These are phyloP conservation scores for Coemansia nantahalensis DNA, from an alignment of 192 early-diverging fungal genomes.

Conservation along the genomic window DNA sequence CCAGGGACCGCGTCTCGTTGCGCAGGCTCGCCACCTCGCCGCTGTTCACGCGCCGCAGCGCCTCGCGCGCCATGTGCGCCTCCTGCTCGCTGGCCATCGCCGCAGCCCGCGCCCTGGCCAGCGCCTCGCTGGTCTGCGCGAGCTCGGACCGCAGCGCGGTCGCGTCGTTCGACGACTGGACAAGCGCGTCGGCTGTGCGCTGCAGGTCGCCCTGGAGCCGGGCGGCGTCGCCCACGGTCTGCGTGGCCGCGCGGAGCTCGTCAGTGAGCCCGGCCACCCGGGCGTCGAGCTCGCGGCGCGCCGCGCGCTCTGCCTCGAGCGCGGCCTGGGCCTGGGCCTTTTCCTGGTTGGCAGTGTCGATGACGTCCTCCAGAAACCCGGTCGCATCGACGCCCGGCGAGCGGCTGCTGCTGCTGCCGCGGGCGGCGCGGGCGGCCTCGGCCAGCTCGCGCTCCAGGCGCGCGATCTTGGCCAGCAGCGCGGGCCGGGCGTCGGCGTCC, in stretches of 20 bases:
- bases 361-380: slow-evolving; percentile 38
- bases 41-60: slow-evolving; percentile 32
- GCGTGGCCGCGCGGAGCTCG: slow-evolving; percentile 23
- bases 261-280: slow-evolving; percentile 21
- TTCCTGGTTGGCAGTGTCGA: slow-evolving; percentile 44
- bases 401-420: too few relatives aligned
- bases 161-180: slow-evolving; percentile 15
- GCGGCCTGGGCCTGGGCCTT: slow-evolving; percentile 45
- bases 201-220: slow-evolving; percentile 23
- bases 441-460: slow-evolving; percentile 64
- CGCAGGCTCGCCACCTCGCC: slow-evolving; percentile 43
- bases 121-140: slow-evolving; percentile 39
- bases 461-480: slow-evolving; percentile 53
- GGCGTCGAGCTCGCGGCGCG: slow-evolving; percentile 45
- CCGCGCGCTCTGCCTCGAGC: slow-evolving; percentile 27
- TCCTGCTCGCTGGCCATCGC: slow-evolving; percentile 38
- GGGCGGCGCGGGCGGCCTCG: slow-evolving; percentile 24
- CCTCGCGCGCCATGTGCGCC: slow-evolving; percentile 30
- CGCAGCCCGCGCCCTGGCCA: slow-evolving; percentile 31
- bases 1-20: slow-evolving; percentile 35
- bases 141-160: slow-evolving; percentile 28
- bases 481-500: slow-evolving; percentile 33
- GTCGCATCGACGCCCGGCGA: slow-evolving; percentile 14
- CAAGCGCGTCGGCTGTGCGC: slow-evolving; percentile 18
- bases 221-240: slow-evolving; percentile 9